Evolutionary conservation across 345 rosid species (phyloP).

Genomic region (Syzygium aqueum): DNA sequence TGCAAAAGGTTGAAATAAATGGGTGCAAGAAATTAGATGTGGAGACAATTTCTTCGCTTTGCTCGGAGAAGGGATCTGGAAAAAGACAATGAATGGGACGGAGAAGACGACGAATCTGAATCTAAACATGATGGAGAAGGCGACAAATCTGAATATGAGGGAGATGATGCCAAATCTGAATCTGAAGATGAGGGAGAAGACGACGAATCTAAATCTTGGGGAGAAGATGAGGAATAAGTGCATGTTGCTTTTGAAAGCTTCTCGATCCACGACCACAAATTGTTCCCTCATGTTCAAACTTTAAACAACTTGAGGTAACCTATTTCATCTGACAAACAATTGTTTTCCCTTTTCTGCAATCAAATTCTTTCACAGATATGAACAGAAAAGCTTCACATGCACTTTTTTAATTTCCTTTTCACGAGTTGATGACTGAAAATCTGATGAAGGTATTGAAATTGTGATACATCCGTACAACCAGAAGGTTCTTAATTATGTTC

Average conservation of each 20-base stretch:
- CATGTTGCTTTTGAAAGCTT: neutral
- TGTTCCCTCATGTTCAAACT: neutral
- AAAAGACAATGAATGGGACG: too few relatives aligned
- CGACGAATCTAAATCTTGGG: too few relatives aligned
- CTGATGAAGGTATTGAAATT: neutral
- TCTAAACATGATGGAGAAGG: too few relatives aligned
- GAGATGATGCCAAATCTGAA: too few relatives aligned
- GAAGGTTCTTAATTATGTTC: neutral
- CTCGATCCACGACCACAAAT: neutral
- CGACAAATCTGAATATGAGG: too few relatives aligned
- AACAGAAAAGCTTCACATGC: neutral
- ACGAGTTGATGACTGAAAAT: rapidly evolving
- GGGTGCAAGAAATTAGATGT: neutral
- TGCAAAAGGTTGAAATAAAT: rapidly evolving
- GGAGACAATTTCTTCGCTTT: neutral
- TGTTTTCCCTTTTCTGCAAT: neutral
- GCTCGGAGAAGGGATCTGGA: rapidly evolving
- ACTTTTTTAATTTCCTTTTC: neutral
- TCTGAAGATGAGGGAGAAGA: too few relatives aligned
- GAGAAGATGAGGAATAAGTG: too few relatives aligned
- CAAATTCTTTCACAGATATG: neutral
- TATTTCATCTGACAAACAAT: neutral
- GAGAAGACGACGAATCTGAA: too few relatives aligned
- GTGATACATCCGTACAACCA: rapidly evolving
- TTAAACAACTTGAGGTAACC: neutral